A percentile compares a stretch with the other conserved stretches of the same genome.
These are phyloP conservation scores for Pachysolen tannophilus DNA, from an alignment of 805 yeast genomes.

Conservation along the genomic window DNA sequence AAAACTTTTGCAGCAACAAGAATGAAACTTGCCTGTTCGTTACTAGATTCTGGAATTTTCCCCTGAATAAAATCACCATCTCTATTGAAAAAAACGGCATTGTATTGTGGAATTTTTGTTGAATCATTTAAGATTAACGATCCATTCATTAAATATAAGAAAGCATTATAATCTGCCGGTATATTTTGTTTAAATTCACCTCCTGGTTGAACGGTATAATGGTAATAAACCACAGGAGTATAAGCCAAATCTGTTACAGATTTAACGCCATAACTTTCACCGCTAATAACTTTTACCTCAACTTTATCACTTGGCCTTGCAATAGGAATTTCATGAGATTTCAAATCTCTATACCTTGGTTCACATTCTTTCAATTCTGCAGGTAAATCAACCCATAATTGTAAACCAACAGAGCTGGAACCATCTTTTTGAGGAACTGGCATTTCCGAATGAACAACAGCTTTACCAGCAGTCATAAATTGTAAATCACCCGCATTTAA, in stretches of 20 bases:
- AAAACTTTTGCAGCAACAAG: conserved; percentile 70
- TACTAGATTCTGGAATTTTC: conserved; percentile 33
- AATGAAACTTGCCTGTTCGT: conserved; percentile 49
- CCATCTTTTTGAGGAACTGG: conserved; percentile 51
- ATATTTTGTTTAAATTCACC: conserved; percentile 54
- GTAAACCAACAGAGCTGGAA: conserved; percentile 54
- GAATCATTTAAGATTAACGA: conserved; percentile 36
- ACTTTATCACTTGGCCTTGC: conserved; percentile 59
- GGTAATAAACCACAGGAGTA: conserved; percentile 73
- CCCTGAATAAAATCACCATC: conserved; percentile 63
- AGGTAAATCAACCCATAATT: conserved; percentile 85
- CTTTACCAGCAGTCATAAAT: conserved; percentile 91
- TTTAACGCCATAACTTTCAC: conserved; percentile 68
- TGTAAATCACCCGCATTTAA: conserved; percentile 79
- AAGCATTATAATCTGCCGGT: conserved; percentile 55
- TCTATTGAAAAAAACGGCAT: conserved; percentile 55
- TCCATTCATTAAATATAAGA: conserved; percentile 64
- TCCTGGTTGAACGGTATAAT: conserved; percentile 56
- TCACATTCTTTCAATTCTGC: conserved; percentile 48
- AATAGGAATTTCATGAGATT: conserved; percentile 61
- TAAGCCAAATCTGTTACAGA: conserved; percentile 70
- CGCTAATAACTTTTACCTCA: conserved; percentile 66
- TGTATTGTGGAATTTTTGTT: conserved; percentile 32
- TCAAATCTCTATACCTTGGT: conserved; percentile 76
- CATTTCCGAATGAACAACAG: conserved; percentile 82